Evolutionary conservation across 768 basidiomycete genomes (phyloP).

Genomic region (Lactifluus subvellereus): DNA sequence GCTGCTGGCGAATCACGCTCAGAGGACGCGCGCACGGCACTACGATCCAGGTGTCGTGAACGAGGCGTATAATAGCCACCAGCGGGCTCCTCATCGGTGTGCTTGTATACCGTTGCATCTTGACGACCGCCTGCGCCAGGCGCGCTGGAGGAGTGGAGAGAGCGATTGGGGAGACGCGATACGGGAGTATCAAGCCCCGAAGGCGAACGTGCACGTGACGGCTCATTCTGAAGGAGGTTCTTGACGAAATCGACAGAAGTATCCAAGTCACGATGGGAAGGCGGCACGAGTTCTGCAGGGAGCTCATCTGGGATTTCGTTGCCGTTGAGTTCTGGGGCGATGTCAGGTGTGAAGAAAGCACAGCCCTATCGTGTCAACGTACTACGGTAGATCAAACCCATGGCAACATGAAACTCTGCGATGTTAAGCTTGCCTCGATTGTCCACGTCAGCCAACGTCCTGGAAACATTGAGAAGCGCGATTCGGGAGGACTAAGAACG

Average conservation of each 20-base stretch:
- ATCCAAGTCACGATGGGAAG: constrained; percentile 85
- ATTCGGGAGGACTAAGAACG: constrained; percentile 3
- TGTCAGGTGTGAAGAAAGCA: not conserved
- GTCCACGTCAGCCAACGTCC: constrained; percentile 88
- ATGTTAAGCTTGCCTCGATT: constrained; percentile 94
- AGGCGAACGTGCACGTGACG: constrained; percentile 59
- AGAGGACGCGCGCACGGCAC: constrained; percentile 64
- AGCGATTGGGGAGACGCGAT: constrained; percentile 63
- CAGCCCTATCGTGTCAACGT: constrained; percentile 32
- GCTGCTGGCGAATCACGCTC: constrained; percentile 56
- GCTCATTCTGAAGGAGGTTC: constrained; percentile 81
- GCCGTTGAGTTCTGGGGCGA: constrained; percentile 72
- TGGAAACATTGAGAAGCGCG: constrained; percentile 30
- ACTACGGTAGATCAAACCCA: constrained; percentile 97
- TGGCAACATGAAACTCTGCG: constrained; percentile 96
- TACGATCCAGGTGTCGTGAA: constrained; percentile 80
- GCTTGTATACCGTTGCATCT: constrained; percentile 92
- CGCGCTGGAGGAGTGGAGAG: constrained; percentile 54
- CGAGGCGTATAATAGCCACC: constrained; percentile 73
- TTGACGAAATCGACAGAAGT: constrained; percentile 86
- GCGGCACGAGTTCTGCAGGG: constrained; percentile 85
- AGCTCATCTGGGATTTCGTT: constrained; percentile 83
- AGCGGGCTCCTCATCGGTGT: constrained; percentile 53
- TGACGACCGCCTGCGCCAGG: constrained; percentile 54
- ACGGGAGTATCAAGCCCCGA: constrained; percentile 45